Evolutionary conservation across 139 green algal genomes (phyloP).

Genomic region (Deuterostichococcus epilithicus): DNA sequence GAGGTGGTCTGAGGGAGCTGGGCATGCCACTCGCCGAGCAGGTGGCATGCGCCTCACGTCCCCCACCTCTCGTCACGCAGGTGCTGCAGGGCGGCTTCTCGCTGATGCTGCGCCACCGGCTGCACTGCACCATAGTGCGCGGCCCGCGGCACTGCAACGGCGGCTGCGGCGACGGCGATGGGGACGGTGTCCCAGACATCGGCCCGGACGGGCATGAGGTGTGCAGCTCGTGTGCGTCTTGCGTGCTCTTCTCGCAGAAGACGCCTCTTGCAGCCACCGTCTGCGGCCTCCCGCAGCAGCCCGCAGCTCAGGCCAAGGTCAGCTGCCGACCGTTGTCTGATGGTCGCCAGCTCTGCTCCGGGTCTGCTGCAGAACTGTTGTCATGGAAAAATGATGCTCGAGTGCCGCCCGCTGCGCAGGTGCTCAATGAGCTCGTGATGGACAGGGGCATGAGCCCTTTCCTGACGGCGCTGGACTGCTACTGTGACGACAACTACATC

Average conservation of each 20-base stretch:
- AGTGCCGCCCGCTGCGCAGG: constrained; percentile 25
- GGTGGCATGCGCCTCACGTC: no score
- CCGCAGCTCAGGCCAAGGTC: no score
- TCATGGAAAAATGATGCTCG: no score
- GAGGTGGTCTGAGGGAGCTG: no score
- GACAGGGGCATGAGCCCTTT: constrained; percentile 77
- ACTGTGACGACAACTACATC: constrained; percentile 70
- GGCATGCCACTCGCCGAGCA: no score
- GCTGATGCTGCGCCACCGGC: constrained; percentile 78
- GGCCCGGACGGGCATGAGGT: neutral
- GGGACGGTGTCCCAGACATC: neutral
- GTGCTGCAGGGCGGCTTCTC: constrained; percentile 49
- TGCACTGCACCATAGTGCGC: constrained; percentile 74
- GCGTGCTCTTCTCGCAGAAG: no score
- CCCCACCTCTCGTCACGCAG: no score
- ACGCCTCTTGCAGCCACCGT: constrained; percentile 12
- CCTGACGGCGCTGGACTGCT: constrained; percentile 81
- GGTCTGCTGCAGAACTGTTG: no score
- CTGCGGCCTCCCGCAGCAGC: constrained; percentile 9
- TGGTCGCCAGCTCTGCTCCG: no score
- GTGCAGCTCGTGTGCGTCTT: no score
- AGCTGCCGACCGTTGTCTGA: no score
- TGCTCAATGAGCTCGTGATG: constrained; percentile 88
- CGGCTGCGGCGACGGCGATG: neutral
- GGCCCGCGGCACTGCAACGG: neutral